Conservation (phyloP, 176 grass and related monocot species). For the Lolium perenne region DNA sequence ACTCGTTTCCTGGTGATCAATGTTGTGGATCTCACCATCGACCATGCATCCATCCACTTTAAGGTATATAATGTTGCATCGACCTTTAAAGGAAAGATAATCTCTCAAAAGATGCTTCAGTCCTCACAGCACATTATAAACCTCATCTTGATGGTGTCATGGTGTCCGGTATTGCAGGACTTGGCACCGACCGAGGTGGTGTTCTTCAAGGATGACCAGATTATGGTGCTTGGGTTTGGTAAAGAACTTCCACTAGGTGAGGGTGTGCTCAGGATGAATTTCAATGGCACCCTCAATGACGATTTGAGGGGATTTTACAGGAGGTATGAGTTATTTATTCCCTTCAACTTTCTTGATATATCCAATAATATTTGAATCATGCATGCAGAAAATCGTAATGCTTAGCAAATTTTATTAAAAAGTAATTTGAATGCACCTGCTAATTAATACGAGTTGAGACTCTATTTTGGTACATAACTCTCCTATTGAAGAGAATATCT, state of each 20-base stretch:
- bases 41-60: slow-evolving; percentile 3
- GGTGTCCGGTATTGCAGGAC: background rate
- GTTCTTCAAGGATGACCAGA: slow-evolving; percentile 13
- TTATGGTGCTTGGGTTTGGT: background rate
- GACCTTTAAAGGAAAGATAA: background rate
- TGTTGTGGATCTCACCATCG: too few species aligned
- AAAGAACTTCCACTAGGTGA: slow-evolving; percentile 4
- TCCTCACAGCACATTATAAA: background rate
- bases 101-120: background rate
- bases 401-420: background rate
- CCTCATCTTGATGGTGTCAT: background rate
- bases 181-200: background rate
- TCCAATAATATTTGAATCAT: background rate
- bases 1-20: background rate
- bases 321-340: background rate
- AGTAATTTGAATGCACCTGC: too few species aligned
- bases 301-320: background rate
- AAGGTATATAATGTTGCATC: background rate
- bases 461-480: too few species aligned
- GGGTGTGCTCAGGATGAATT: background rate
- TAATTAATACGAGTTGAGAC: too few species aligned
- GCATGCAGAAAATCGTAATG: background rate
- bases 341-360: background rate
- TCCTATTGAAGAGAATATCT: too few species aligned
- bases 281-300: background rate